A percentile compares a stretch with the other conserved stretches of the same genome.
These are phyloP conservation scores for Neonectria sp. DNA, from an alignment of 2,329 filamentous ascomycete species.

Conservation along the genomic window DNA sequence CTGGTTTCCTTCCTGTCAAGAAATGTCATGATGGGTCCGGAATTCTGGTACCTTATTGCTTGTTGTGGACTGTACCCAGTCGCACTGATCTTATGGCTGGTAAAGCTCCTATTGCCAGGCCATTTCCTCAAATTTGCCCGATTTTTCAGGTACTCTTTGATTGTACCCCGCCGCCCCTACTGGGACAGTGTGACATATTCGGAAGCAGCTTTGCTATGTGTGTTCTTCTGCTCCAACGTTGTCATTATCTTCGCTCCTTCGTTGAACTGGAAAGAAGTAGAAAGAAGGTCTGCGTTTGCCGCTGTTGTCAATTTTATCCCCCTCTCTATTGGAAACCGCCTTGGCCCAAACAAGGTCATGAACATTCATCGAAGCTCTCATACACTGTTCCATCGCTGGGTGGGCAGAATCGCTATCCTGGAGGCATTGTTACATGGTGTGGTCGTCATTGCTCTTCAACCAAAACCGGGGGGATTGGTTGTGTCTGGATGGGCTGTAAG, in stretches of 20 bases:
- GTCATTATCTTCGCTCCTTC: slow-evolving; percentile 16
- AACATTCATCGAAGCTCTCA: slow-evolving; percentile 29
- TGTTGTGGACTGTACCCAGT: too few relatives aligned
- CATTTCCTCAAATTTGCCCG: too few relatives aligned
- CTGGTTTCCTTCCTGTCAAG: too few relatives aligned
- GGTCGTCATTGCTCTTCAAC: background rate
- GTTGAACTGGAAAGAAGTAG: slow-evolving; percentile 16
- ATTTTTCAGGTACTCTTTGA: too few relatives aligned
- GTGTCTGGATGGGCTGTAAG: slow-evolving; percentile 16
- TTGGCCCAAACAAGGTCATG: slow-evolving; percentile 10
- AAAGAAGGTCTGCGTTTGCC: slow-evolving; percentile 12
- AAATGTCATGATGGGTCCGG: too few relatives aligned
- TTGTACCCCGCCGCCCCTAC: too few relatives aligned
- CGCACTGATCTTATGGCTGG: too few relatives aligned
- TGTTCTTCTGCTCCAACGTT: slow-evolving; percentile 14
- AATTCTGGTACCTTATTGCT: too few relatives aligned
- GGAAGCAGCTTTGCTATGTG: slow-evolving; percentile 7
- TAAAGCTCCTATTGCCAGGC: too few relatives aligned
- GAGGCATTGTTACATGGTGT: slow-evolving; percentile 18
- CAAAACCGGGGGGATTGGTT: background rate
- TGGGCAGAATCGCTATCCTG: slow-evolving; percentile 19
- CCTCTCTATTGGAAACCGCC: slow-evolving; percentile 3
- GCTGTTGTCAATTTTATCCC: slow-evolving; percentile 15
- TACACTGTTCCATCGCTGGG: slow-evolving; percentile 23
- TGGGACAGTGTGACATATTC: slow-evolving; percentile 27